Percentiles rank a stretch among this genome's conserved stretches.
Evolutionary conservation across 352 stramenopile species (phyloP).

Genomic region (Peronospora farinosa): DNA sequence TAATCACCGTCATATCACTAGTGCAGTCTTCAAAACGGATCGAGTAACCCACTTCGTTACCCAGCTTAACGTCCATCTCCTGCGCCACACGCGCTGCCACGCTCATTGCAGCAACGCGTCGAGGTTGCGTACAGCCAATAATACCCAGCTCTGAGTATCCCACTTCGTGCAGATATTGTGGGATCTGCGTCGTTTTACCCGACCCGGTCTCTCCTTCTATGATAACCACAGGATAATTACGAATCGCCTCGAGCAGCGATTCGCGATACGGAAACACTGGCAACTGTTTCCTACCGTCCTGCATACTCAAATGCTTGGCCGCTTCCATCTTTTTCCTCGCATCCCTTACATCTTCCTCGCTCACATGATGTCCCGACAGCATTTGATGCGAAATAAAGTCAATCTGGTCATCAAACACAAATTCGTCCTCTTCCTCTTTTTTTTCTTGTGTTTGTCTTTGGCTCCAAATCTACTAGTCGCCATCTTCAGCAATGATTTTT

Average conservation of each 20-base stretch:
- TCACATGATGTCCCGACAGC: conserved; percentile 79
- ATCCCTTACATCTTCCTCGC: conserved; percentile 68
- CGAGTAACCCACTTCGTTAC: conserved; percentile 96
- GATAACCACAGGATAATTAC: conserved; percentile 88
- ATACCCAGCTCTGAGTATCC: conserved; percentile 95
- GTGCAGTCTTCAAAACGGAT: conserved; percentile 99
- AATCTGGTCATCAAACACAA: conserved; percentile 98
- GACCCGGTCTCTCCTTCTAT: conserved; percentile 91
- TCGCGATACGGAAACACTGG: conserved; percentile 98
- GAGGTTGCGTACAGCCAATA: conserved; percentile 92
- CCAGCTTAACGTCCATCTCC: conserved; percentile 97
- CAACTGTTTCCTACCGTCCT: conserved; percentile 92
- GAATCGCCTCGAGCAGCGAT: conserved; percentile 95
- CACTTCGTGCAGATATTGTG: conserved; percentile 96
- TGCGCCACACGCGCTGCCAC: conserved; percentile 97
- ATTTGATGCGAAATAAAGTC: conserved; percentile 96
- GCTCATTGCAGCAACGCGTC: conserved; percentile 98
- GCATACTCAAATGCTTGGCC: conserved; percentile 90
- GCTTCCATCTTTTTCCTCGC: conserved; percentile 65
- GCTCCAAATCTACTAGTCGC: conserved; percentile 52
- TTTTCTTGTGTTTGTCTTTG: conserved; percentile 57
- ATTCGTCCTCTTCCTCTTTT: conserved; percentile 88
- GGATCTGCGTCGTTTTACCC: conserved; percentile 99
- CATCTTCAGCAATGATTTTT: conserved; percentile 94
- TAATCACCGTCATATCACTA: conserved; percentile 93